These are phyloP conservation scores for Styphnolobium japonicum DNA, from an alignment of 306 rosid genomes.

Conservation along the genomic window DNA sequence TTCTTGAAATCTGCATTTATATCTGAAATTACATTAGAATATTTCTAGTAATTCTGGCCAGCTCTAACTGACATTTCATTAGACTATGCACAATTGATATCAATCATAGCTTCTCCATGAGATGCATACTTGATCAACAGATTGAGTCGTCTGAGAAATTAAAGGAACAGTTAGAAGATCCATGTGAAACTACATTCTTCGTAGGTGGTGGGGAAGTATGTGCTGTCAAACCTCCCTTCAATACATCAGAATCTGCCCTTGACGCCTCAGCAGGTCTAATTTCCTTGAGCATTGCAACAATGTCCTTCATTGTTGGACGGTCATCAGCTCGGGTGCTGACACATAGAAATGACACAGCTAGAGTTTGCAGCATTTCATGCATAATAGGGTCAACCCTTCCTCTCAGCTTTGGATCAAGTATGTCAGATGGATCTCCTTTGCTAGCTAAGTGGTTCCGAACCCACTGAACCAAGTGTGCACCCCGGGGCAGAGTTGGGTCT, in stretches of 20 bases:
- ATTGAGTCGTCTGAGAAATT: conserved; percentile 59
- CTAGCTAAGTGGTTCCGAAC: conserved; percentile 62
- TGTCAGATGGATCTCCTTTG: conserved; percentile 47
- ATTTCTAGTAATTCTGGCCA: conserved; percentile 25
- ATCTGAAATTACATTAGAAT: conserved; percentile 25
- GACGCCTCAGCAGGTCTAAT: conserved; percentile 42
- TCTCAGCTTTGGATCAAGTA: conserved; percentile 73
- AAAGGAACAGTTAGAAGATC: conserved; percentile 50
- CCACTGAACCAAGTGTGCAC: conserved; percentile 75
- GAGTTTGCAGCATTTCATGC: conserved; percentile 77
- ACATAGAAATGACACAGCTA: conserved; percentile 72
- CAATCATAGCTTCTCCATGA: conserved; percentile 2
- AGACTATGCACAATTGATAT: conserved; percentile 30
- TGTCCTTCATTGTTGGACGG: conserved; percentile 84
- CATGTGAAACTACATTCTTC: conserved; percentile 40
- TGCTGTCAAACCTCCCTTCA: conserved; percentile 33
- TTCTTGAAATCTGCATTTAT: conserved; percentile 28
- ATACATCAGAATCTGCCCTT: conserved; percentile 28
- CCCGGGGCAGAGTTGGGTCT: conserved; percentile 80
- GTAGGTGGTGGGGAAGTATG: conserved; percentile 34
- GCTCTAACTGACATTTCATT: conserved; percentile 24
- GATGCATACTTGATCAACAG: conserved; percentile 20
- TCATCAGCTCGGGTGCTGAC: conserved; percentile 46
- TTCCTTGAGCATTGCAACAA: conserved; percentile 75
- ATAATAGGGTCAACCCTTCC: conserved; percentile 57